Base-by-base conservation (phyloP, 768 basidiomycete species). In the Collybia mongolica region DNA sequence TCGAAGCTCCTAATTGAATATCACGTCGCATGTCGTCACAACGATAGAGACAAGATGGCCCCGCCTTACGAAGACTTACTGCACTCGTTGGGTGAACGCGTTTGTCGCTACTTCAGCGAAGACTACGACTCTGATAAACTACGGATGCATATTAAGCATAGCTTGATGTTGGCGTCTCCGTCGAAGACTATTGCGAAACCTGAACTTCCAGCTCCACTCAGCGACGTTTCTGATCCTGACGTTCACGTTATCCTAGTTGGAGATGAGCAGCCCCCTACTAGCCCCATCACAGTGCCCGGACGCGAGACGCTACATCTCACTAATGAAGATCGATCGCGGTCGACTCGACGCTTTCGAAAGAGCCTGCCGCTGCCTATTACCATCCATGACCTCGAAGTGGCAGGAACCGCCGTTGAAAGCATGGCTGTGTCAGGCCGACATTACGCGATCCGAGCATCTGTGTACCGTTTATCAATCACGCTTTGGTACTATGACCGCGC, bases 401-500 rank as follows among this genome's bases (percentile, higher is more conserved):
- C 32, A 14, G 11, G 32, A 12, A 32, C 32, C 32, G 32, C 32
- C 11, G 32, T 32, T 9, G 32, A 32, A 12, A 32, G 32, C 14
- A 48, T 64, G 35, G 48, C 37, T 12, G 42, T 38, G 2, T 49
- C 49, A n/a, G 54, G 51, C 48, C 56, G 64, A 9, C 46, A 53
- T 35, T 61, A 54, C 42, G 47, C 49, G 0, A 53, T 59, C 17
- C 61, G 66, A 5, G 52, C 65, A 17, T 51, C 58, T 38, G 53
- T 68, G 11, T 49, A 61, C 17, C 32, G 54, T 17, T 53, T 43
- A 1, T 42, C 8, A 6, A 46, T 63, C 11, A 55, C 48, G 1
- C 49, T 67, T 5, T 64, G 60, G 59, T 69, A 67, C 46, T 62
- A 52, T 36, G 65, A 69, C 51, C 53, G 63, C 12, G 39, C 51